Base-by-base conservation (phyloP, 2,329 filamentous ascomycete genomes). In the Thermothelomyces thermophilus region DNA sequence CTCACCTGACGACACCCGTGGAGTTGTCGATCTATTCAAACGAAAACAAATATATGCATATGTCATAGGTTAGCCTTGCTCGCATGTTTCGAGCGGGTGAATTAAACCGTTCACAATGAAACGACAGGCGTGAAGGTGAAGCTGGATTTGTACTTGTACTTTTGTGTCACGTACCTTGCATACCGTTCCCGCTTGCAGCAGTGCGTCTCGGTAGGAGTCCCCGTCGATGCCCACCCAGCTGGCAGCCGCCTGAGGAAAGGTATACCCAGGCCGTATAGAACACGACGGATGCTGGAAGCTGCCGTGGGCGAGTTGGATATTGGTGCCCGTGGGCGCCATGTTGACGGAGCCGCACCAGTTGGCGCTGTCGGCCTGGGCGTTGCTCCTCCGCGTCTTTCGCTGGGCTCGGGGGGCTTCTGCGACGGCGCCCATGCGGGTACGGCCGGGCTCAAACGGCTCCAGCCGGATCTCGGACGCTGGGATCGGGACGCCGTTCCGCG, bases 281-380 rank as follows among this genome's bases (percentile, higher is more conserved):
- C 59, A 59, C 2, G 48, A 48, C 8, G 60, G 60, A 36, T 58
- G 56, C 24, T 59, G 53, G 26, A 56, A 62, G 30, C 40, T 52
- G 14, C 48, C 54, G 22, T 62, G 58, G 16, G 61, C 48, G 16
- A 41, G 24, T 44, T 55, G 53, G 36, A 62, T 59, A 36, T 49
- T 51, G 50, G 58, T 57, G 34, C 31, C 44, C 11, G 52, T 50
- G 3, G 57, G 47, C 7, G 55, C 50, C 10, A 46, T 45, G 44
- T 50, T 55, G 10, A 62, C 59, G 2, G 60, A 51, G 2, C 60
- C 60, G 44, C 60, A 62, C 60, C 60, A 62, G 52, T 62, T 62
- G 40, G 41, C 40, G 33, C 55, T 60, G 30, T 28, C 46, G 24
- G 41, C 48, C 6, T 26, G 50, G 2, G 54, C 28, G 34, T 59